A percentile compares a stretch with the other conserved stretches of the same genome.
phyloP scores from a whole-genome alignment of 1,284 basidiomycete genomes.

The Fomes fomentarius region DNA sequence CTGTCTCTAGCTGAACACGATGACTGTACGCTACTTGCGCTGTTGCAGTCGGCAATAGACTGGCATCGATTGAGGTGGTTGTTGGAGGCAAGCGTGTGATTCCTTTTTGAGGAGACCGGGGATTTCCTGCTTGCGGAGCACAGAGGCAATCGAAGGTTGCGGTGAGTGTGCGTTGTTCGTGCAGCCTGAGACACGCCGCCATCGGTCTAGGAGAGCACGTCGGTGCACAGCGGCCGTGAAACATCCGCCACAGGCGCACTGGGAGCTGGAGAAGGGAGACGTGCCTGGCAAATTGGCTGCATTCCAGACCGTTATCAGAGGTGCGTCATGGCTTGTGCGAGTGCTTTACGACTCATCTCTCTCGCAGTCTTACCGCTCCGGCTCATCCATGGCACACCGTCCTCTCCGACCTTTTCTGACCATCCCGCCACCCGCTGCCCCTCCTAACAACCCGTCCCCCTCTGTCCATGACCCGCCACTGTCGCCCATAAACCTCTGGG shows the following conservation, averaged over 20 bases:
- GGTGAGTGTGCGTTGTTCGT: neutral
- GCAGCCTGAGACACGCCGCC: neutral
- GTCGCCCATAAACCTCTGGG: slow-evolving; percentile 36
- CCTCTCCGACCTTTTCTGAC: slow-evolving; percentile 43
- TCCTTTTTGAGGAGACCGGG: slow-evolving; percentile 8
- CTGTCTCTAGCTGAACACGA: neutral
- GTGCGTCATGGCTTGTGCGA: slow-evolving; percentile 10
- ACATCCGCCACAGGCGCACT: too few relatives aligned
- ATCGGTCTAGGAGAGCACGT: neutral
- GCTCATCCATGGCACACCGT: slow-evolving; percentile 23
- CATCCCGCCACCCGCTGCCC: slow-evolving; percentile 42
- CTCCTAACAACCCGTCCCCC: slow-evolving; percentile 35
- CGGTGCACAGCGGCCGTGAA: too few relatives aligned
- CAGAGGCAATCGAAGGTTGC: neutral
- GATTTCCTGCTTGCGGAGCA: slow-evolving; percentile 7
- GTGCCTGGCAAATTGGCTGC: too few relatives aligned
- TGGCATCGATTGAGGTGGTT: too few relatives aligned
- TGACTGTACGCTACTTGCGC: neutral
- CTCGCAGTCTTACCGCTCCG: slow-evolving; percentile 13
- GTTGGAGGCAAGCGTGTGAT: slow-evolving; percentile 7
- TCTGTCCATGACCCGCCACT: slow-evolving; percentile 30
- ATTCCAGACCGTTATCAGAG: slow-evolving; percentile 19
- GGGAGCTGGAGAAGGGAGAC: neutral
- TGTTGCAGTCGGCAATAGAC: too few relatives aligned
- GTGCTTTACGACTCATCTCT: neutral